phyloP scores from a whole-genome alignment of 345 rosid species.

The Kandelia obovata region DNA sequence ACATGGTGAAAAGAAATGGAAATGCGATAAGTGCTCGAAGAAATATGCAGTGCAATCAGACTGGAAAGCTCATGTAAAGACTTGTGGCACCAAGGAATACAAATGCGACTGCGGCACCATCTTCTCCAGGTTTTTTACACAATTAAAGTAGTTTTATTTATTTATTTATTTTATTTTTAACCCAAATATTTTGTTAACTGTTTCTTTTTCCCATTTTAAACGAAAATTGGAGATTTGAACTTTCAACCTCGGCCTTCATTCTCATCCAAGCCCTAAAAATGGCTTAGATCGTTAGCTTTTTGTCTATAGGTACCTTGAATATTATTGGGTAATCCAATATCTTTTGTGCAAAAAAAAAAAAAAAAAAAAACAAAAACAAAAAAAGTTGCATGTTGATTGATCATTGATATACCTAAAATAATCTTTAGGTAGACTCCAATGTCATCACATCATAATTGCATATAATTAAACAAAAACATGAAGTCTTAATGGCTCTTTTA shows the following conservation, averaged over 20 bases:
- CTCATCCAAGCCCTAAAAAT: too few species aligned
- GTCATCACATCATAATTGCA: too few species aligned
- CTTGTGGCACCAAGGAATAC: conserved; percentile 63
- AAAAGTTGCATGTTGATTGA: neutral
- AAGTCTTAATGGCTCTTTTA: conserved; percentile 4
- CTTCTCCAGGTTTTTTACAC: conserved; percentile 47
- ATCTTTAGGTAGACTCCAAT: too few species aligned
- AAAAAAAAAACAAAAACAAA: neutral
- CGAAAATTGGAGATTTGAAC: too few species aligned
- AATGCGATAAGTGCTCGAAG: conserved; percentile 62
- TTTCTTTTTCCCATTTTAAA: too few species aligned
- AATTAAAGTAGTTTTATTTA: too few species aligned
- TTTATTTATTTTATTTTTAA: too few species aligned
- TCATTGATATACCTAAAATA: neutral
- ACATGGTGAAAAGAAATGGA: conserved; percentile 71
- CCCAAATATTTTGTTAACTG: too few species aligned
- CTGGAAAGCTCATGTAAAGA: conserved; percentile 70
- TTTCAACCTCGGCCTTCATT: too few species aligned
- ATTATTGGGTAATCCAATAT: neutral
- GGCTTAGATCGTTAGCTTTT: too few species aligned
- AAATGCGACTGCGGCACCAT: conserved; percentile 63
- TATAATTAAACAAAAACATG: too few species aligned
- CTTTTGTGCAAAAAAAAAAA: neutral
- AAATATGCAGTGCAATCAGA: conserved; percentile 64
- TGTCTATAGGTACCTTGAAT: neutral